These are phyloP conservation scores for Leccinum barrowsii DNA, from an alignment of 768 basidiomycete genomes.

Conservation along the genomic window DNA sequence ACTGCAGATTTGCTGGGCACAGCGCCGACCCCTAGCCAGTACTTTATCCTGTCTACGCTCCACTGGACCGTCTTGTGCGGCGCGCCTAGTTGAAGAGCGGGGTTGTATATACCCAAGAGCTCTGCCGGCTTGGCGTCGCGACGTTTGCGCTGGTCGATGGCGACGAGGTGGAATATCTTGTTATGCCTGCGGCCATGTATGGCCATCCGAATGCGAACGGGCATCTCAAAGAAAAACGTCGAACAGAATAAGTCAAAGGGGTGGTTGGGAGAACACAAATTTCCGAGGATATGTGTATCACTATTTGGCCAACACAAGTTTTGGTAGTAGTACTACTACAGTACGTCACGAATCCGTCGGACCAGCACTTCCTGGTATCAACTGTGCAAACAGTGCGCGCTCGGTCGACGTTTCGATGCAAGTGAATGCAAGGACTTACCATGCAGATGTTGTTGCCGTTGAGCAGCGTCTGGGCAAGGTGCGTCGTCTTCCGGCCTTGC, in stretches of 20 bases:
- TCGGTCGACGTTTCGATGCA: not conserved
- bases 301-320: slow-evolving; percentile 24
- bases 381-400: slow-evolving; percentile 31
- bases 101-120: slow-evolving; percentile 81
- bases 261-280: not conserved
- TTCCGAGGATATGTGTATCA: slow-evolving; percentile 18
- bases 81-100: slow-evolving; percentile 48
- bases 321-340: not conserved
- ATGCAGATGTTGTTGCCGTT: slow-evolving; percentile 98
- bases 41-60: slow-evolving; percentile 87
- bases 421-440: slow-evolving; percentile 43
- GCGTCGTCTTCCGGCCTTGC: slow-evolving; percentile 74
- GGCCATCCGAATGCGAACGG: slow-evolving; percentile 81
- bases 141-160: slow-evolving; percentile 63
- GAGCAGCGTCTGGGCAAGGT: slow-evolving; percentile 81
- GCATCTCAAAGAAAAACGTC: slow-evolving; percentile 44
- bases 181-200: slow-evolving; percentile 74
- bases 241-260: not conserved
- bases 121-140: slow-evolving; percentile 88
- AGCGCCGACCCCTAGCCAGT: slow-evolving; percentile 87
- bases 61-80: slow-evolving; percentile 77
- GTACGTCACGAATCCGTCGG: slow-evolving; percentile 39
- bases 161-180: slow-evolving; percentile 83
- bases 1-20: slow-evolving; percentile 75
- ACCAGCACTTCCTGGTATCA: slow-evolving; percentile 70